A percentile compares a stretch with the other conserved stretches of the same genome.
Conservation (phyloP, 2,329 filamentous ascomycete genomes). For the Ophiostoma himal-ulmi region DNA sequence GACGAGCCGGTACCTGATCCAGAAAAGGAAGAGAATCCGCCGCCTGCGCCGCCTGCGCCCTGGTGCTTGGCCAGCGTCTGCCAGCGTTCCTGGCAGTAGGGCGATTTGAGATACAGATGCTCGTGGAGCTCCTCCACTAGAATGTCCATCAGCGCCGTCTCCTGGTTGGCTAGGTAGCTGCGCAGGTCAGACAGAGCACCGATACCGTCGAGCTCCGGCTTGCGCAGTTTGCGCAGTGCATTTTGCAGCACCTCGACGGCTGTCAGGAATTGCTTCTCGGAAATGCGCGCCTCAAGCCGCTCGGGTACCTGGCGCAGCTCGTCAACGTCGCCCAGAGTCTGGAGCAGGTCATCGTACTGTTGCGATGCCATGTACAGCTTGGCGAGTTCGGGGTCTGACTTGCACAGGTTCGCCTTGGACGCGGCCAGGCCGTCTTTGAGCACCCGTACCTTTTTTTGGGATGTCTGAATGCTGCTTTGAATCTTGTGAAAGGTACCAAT, state of each 20-base stretch:
- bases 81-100: slow-evolving; percentile 95
- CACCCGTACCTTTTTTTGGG: slow-evolving; percentile 75
- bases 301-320: slow-evolving; percentile 85
- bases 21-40: background rate
- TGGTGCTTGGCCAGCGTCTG: slow-evolving; percentile 70
- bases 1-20: background rate
- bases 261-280: slow-evolving; percentile 88
- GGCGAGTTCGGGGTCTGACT: slow-evolving; percentile 84
- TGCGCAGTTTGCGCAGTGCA: slow-evolving; percentile 74
- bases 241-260: slow-evolving; percentile 90
- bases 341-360: slow-evolving; percentile 83
- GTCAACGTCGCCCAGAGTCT: slow-evolving; percentile 76
- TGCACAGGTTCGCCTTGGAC: slow-evolving; percentile 74
- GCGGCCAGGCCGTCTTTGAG: slow-evolving; percentile 77
- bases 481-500: slow-evolving; percentile 99
- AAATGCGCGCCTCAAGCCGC: slow-evolving; percentile 87
- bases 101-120: slow-evolving; percentile 94
- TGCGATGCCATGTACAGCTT: slow-evolving; percentile 82
- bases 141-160: slow-evolving; percentile 86
- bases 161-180: slow-evolving; percentile 86
- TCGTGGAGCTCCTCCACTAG: slow-evolving; percentile 96
- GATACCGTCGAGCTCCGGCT: slow-evolving; percentile 85
- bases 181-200: slow-evolving; percentile 81
- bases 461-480: slow-evolving; percentile 82
- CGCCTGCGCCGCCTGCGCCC: slow-evolving; percentile 31